Base-by-base conservation (phyloP, 148 eudicot species). In the Nyssa sinensis region DNA sequence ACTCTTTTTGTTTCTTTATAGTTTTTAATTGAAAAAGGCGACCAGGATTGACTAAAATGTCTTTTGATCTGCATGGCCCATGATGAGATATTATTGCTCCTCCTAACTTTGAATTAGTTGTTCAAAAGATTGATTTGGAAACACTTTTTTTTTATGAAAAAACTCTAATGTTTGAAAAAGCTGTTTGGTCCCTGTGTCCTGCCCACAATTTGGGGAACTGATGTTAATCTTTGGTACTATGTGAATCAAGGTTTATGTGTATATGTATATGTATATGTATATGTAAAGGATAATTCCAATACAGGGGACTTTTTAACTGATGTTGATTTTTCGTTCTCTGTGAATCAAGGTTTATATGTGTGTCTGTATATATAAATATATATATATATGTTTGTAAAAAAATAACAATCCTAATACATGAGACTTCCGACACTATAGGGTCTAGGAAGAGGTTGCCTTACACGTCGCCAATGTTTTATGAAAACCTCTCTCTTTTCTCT, bases 61-160 rank as follows among this genome's bases (percentile, higher is more conserved):
- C 59, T 55, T 55, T 7, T 55, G 59, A 55, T 55, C 24, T 55
- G 60, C 35, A 23, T 73, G 14, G 74, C 66, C 59, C 59, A 55
- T 55, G 24, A 55, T 55, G 5, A 6, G 5, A 17, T 55, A 17
- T 55, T 19, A 55, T 24, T 55, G 59, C 21, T 55, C 59, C 59
- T 55, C 59, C 59, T 55, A 55, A 55, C 59, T 55, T 55, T 55
- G 59, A 55, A 55, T 55, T 19, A 55, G 17, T 21, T 55, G 24
- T n/a, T 55, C 59, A n/a, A 55, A 17, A 7, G 59, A 55, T 17
- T 55, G 25, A 55, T 55, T 55, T 19, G 25, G 27, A 30, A 39
- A 0, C 51, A 39, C 11, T 12, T 44, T 44, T 4, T 44, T 1
- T 2, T 19, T 11, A 44, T 44, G n/a, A n/a, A 44, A 44, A 11